Conservation (phyloP, 2,329 filamentous ascomycete genomes). For the Aspergillus sp. region DNA sequence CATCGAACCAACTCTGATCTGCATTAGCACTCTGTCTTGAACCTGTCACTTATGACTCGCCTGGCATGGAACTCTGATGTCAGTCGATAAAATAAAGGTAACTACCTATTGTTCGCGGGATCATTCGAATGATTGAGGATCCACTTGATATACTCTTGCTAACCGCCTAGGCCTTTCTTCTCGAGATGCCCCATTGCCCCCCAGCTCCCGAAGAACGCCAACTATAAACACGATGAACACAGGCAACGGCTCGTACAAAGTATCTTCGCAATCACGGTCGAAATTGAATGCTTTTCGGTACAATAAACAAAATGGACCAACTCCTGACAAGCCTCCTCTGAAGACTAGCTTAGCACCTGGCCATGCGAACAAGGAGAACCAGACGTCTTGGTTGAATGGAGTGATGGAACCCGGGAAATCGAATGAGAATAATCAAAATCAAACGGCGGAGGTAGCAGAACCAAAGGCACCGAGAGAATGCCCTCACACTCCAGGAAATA, state of each 20-base stretch:
- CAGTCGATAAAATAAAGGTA: neutral
- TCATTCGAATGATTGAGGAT: neutral
- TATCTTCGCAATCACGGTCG: constrained; percentile 55
- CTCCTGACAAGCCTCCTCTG: constrained; percentile 18
- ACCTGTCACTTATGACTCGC: neutral
- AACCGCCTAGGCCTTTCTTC: constrained; percentile 15
- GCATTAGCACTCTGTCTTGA: neutral
- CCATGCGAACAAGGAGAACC: constrained; percentile 50
- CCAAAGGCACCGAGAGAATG: constrained; percentile 37
- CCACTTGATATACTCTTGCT: constrained; percentile 5
- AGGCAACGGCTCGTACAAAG: constrained; percentile 33
- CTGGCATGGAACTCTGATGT: neutral
- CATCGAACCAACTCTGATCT: constrained; percentile 2
- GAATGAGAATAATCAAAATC: constrained; percentile 20
- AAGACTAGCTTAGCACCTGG: constrained; percentile 27
- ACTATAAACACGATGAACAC: constrained; percentile 28
- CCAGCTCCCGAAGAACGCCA: constrained; percentile 17
- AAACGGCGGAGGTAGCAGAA: constrained; percentile 26
- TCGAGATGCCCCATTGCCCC: constrained; percentile 30
- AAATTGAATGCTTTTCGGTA: constrained; percentile 60
- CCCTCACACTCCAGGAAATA: constrained; percentile 61
- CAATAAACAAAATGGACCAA: constrained; percentile 32
- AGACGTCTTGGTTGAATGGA: constrained; percentile 38
- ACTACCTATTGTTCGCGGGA: neutral
- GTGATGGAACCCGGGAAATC: constrained; percentile 30